phyloP scores from a whole-genome alignment of 2,329 filamentous ascomycete species.

The Stagonosporopsis vannaccii region DNA sequence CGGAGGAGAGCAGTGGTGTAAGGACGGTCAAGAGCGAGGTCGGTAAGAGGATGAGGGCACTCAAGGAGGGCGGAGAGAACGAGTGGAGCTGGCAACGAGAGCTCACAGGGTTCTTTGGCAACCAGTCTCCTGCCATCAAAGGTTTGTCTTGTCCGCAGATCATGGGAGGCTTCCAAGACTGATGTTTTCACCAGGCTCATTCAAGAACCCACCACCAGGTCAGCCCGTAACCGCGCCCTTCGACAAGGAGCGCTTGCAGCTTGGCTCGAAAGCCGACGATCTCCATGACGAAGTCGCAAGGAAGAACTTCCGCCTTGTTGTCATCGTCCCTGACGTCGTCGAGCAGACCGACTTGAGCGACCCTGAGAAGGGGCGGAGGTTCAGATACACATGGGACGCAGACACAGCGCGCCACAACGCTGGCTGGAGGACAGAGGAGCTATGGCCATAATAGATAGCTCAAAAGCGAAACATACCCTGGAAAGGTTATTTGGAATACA shows the following conservation, averaged over 20 bases:
- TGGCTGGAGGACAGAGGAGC: constrained; percentile 64
- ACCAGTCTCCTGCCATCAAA: constrained; percentile 81
- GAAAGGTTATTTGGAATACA: neutral
- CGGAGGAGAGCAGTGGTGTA: constrained; percentile 61
- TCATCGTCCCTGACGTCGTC: constrained; percentile 81
- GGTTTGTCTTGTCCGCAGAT: constrained; percentile 51
- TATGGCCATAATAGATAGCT: constrained; percentile 45
- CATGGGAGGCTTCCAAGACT: neutral
- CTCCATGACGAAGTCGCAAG: constrained; percentile 75
- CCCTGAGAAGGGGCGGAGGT: constrained; percentile 68
- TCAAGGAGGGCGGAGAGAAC: constrained; percentile 52
- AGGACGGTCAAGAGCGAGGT: constrained; percentile 68
- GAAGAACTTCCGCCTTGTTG: constrained; percentile 82
- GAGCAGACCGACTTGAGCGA: constrained; percentile 77
- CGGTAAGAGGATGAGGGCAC: constrained; percentile 67
- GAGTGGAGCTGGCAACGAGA: constrained; percentile 81
- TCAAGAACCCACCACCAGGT: constrained; percentile 62
- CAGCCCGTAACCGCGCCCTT: constrained; percentile 55
- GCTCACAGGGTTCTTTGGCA: constrained; percentile 88
- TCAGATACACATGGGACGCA: constrained; percentile 69
- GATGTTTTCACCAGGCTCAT: constrained; percentile 62
- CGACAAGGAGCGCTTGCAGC: constrained; percentile 52
- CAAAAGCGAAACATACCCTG: no score
- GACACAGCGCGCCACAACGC: constrained; percentile 48
- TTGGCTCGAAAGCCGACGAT: constrained; percentile 72